Conservation (phyloP, 129 eudicot species). For the Pulicaria dysenterica region DNA sequence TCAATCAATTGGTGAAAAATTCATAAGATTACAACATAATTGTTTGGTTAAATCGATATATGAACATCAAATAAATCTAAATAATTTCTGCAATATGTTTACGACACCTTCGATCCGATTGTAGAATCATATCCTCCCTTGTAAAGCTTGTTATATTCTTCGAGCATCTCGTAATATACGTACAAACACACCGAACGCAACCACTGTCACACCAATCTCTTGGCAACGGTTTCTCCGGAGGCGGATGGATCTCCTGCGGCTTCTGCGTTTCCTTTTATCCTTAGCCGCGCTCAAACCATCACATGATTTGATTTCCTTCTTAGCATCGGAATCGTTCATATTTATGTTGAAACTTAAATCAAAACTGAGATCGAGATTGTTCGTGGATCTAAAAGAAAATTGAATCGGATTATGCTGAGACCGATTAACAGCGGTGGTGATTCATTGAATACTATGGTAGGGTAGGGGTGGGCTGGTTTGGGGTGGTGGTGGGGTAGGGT, state of each 20-base stretch:
- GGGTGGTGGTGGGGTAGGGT: too few relatives aligned
- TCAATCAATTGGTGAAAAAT: slow-evolving; percentile 7
- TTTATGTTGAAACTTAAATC: slow-evolving; percentile 5
- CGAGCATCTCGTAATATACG: slow-evolving; percentile 73
- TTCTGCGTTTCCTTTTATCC: slow-evolving; percentile 34
- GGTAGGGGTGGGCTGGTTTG: too few relatives aligned
- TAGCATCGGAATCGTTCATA: slow-evolving; percentile 40
- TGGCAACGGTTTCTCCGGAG: slow-evolving; percentile 95
- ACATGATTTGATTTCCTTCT: slow-evolving; percentile 10
- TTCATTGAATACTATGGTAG: slow-evolving; percentile 19
- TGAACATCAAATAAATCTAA: slow-evolving; percentile 14
- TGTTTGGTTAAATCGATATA: slow-evolving; percentile 11
- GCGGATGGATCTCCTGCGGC: slow-evolving; percentile 48
- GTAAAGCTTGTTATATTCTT: slow-evolving; percentile 52
- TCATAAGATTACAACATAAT: slow-evolving; percentile 21
- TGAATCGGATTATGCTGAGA: slow-evolving; percentile 29
- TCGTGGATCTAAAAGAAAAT: slow-evolving; percentile 13
- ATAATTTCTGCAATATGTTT: slow-evolving; percentile 19
- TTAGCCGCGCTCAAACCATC: slow-evolving; percentile 19
- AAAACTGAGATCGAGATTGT: slow-evolving; percentile 5
- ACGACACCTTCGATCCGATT: slow-evolving; percentile 31
- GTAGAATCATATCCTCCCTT: slow-evolving; percentile 35
- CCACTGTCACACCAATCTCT: slow-evolving; percentile 95
- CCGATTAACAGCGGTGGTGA: slow-evolving; percentile 32
- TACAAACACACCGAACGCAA: slow-evolving; percentile 92